These are phyloP conservation scores for Trichomonas tenax DNA, from an alignment of 208 protist genomes.

Conservation along the genomic window DNA sequence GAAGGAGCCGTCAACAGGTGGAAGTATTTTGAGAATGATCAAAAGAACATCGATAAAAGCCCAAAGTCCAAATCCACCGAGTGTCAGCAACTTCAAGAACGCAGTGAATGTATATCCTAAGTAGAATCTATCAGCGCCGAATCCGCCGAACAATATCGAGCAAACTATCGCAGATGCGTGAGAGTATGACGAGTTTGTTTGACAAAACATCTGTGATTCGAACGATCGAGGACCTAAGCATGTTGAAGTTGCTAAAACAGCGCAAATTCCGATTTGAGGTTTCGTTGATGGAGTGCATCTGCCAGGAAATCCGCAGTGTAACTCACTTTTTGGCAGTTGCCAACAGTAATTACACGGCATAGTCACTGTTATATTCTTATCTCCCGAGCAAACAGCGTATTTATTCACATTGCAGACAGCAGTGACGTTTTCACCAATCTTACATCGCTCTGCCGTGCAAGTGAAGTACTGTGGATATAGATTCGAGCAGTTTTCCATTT, in stretches of 20 bases:
- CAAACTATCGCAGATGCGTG: neutral
- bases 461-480: neutral
- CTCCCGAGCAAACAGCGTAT: neutral
- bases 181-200: neutral
- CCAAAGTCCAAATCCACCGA: constrained; percentile 12
- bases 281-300: neutral
- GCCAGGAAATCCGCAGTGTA: neutral
- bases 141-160: neutral
- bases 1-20: neutral
- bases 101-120: neutral
- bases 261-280: neutral
- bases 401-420: neutral
- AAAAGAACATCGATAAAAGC: neutral
- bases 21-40: neutral
- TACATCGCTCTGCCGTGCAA: neutral
- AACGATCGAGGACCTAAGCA: neutral
- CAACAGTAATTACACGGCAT: neutral
- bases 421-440: neutral
- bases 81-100: neutral
- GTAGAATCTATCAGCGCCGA: neutral
- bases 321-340: neutral
- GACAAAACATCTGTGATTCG: neutral
- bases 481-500: neutral
- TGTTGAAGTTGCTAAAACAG: neutral
- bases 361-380: neutral